phyloP scores from a whole-genome alignment of 2,329 filamentous ascomycete species.

The Aspergillus japonicus region DNA sequence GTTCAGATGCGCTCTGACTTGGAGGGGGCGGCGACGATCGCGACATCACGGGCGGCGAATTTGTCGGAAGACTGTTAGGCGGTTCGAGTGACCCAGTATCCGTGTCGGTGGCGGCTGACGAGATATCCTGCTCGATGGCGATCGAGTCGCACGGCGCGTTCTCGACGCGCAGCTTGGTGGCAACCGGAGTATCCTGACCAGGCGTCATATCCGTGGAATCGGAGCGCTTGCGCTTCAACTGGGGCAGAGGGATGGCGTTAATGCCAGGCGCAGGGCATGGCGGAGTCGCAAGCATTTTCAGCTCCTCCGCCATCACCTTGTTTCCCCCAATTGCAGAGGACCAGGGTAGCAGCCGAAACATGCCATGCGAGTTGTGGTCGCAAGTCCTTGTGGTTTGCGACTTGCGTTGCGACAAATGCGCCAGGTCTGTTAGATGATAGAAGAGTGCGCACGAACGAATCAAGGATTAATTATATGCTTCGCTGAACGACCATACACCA shows the following conservation, averaged over 20 bases:
- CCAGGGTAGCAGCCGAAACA: conserved; percentile 51
- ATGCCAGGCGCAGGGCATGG: conserved; percentile 33
- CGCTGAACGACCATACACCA: conserved; percentile 17
- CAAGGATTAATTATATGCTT: conserved; percentile 12
- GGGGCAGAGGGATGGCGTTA: conserved; percentile 37
- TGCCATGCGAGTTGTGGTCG: conserved; percentile 44
- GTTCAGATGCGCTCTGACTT: conserved; percentile 7
- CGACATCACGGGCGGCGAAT: conserved; percentile 2
- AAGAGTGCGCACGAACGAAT: conserved; percentile 6
- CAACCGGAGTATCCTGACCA: conserved; percentile 27
- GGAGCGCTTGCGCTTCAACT: conserved; percentile 60
- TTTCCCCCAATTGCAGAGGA: conserved; percentile 46
- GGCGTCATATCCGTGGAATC: conserved; percentile 46
- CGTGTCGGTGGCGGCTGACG: conserved; percentile 14
- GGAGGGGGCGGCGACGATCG: conserved; percentile 2
- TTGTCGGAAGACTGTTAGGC: conserved; percentile 13
- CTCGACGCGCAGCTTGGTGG: conserved; percentile 36
- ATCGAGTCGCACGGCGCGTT: conserved; percentile 16
- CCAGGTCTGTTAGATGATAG: conserved; percentile 3
- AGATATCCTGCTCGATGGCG: conserved; percentile 7
- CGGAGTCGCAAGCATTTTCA: conserved; percentile 44
- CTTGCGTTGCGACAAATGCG: conserved; percentile 17
- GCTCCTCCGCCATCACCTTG: conserved; percentile 45
- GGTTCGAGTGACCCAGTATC: conserved; percentile 13
- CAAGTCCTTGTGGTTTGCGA: conserved; percentile 12